Evolutionary conservation across 139 green algal species (phyloP).

Genomic region (Deuterostichococcus epilithicus): DNA sequence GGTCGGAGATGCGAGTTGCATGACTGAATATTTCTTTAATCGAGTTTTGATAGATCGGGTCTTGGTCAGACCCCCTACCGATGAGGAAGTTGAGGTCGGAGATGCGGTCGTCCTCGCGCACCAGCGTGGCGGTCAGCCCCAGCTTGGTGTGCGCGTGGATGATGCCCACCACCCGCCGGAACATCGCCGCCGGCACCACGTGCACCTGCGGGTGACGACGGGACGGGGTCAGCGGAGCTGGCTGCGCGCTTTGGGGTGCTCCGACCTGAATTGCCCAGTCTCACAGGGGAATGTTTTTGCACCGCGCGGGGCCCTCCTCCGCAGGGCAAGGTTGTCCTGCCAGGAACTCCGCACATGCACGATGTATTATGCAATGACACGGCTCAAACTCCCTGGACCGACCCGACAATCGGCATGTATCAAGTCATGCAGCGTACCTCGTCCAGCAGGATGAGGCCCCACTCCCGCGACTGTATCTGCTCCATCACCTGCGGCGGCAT

Average conservation of each 20-base stretch:
- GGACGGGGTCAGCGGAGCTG: background rate
- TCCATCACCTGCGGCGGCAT: slow-evolving; percentile 50
- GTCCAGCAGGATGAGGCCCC: slow-evolving; percentile 95
- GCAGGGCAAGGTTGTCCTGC: too few species aligned
- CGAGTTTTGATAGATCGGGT: background rate
- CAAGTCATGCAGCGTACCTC: slow-evolving; percentile 40
- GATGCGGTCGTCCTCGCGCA: slow-evolving; percentile 94
- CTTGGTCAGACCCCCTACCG: too few species aligned
- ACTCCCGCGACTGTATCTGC: slow-evolving; percentile 80
- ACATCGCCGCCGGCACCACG: slow-evolving; percentile 96
- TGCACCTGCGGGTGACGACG: slow-evolving; percentile 84
- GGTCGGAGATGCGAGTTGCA: slow-evolving; percentile 88
- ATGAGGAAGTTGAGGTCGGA: slow-evolving; percentile 99
- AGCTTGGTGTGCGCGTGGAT: slow-evolving; percentile 97
- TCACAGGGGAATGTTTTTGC: too few species aligned
- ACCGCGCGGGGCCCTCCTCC: too few species aligned
- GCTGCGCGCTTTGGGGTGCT: background rate
- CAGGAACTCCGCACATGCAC: too few species aligned
- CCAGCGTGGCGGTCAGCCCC: slow-evolving; percentile 94
- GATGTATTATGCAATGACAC: too few species aligned
- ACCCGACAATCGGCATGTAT: background rate
- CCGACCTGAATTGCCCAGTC: too few species aligned
- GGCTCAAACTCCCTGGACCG: too few species aligned
- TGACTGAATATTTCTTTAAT: background rate
- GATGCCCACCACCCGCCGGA: slow-evolving; percentile 84